Evolutionary conservation across 2,329 filamentous ascomycete genomes (phyloP).

Genomic region (Graphilbum sp.): DNA sequence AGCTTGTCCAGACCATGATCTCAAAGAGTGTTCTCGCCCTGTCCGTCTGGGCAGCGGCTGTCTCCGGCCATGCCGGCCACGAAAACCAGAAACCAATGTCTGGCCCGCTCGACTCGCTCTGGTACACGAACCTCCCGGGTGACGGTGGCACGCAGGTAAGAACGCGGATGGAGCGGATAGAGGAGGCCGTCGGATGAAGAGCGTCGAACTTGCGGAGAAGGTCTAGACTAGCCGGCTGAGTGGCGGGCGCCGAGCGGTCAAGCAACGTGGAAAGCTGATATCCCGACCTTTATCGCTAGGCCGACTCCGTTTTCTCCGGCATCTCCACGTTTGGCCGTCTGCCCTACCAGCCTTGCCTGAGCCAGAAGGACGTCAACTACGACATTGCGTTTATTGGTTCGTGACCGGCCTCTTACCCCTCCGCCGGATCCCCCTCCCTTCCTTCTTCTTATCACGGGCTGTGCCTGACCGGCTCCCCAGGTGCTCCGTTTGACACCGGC

Average conservation of each 20-base stretch:
- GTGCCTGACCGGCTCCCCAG: slow-evolving; percentile 23
- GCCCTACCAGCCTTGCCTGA: slow-evolving; percentile 60
- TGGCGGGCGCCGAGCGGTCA: too few species aligned
- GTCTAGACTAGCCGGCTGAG: too few species aligned
- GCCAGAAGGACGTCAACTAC: slow-evolving; percentile 52
- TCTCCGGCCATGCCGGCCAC: slow-evolving; percentile 41
- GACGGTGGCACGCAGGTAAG: slow-evolving; percentile 67
- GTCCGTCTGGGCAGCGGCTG: slow-evolving; percentile 30
- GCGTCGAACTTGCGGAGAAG: too few species aligned
- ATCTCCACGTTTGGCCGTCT: slow-evolving; percentile 75
- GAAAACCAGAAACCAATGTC: slow-evolving; percentile 39
- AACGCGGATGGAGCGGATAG: not conserved
- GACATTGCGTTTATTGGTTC: slow-evolving; percentile 70
- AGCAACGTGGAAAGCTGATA: too few species aligned
- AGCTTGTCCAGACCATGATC: slow-evolving; percentile 1
- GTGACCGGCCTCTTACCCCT: not conserved
- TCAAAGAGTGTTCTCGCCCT: slow-evolving; percentile 10
- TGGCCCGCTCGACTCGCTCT: slow-evolving; percentile 58
- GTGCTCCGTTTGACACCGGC: slow-evolving; percentile 71
- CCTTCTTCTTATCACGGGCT: not conserved
- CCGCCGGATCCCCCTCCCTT: not conserved
- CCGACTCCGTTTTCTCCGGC: slow-evolving; percentile 76
- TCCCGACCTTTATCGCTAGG: too few species aligned
- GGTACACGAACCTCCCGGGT: slow-evolving; percentile 70
- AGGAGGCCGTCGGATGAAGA: too few species aligned